Conservation (phyloP, 805 yeast species). For the Wickerhamiella lipophila region DNA sequence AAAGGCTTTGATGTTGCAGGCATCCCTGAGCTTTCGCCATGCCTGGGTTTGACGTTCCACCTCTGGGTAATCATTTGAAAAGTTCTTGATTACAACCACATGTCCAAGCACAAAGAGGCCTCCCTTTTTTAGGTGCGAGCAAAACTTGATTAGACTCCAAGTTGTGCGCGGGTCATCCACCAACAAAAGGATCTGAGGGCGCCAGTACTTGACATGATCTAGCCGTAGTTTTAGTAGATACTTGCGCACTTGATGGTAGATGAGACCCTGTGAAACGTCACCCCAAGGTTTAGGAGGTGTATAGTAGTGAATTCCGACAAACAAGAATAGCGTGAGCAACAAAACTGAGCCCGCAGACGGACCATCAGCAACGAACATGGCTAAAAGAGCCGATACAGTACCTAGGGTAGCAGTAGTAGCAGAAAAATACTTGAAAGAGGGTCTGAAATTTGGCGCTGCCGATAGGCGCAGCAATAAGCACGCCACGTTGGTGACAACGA, state of each 20-base stretch:
- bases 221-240: conserved; percentile 69
- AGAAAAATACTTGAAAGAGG: conserved; percentile 80
- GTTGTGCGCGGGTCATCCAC: conserved; percentile 87
- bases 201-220: conserved; percentile 95
- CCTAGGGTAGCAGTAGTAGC: conserved; percentile 73
- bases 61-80: conserved; percentile 55
- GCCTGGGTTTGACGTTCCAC: conserved; percentile 60
- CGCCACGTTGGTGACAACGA: conserved; percentile 85
- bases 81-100: conserved; percentile 50
- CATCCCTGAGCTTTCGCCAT: conserved; percentile 73
- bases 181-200: conserved; percentile 82
- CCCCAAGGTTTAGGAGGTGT: conserved; percentile 98
- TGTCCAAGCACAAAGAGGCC: conserved; percentile 89
- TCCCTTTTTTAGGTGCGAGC: conserved; percentile 91
- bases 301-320: conserved; percentile 70
- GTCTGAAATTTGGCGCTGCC: conserved; percentile 96
- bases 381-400: conserved; percentile 50
- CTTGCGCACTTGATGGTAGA: conserved; percentile 93
- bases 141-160: conserved; percentile 84
- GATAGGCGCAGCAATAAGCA: conserved; percentile 79
- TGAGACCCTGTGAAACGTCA: conserved; percentile 88
- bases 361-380: conserved; percentile 94
- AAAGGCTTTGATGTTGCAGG: conserved; percentile 75
- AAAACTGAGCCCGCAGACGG: conserved; percentile 70
- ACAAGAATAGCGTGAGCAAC: conserved; percentile 48